Evolutionary conservation across 495 filamentous ascomycete species (phyloP).

Genomic region (Penicillium salamii): DNA sequence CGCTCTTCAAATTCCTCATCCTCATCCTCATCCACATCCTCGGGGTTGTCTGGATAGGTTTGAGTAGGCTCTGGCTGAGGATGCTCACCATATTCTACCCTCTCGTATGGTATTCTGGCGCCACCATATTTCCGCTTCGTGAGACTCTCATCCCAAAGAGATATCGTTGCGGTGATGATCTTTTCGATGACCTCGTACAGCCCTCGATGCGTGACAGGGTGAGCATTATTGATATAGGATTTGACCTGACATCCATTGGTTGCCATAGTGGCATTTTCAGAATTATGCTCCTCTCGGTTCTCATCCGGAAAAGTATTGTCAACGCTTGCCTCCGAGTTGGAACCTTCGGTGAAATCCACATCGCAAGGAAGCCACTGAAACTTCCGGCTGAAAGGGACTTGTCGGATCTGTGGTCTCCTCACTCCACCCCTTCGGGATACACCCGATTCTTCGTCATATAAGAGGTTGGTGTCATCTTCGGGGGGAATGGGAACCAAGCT

Average conservation of each 20-base stretch:
- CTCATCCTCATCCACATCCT: neutral
- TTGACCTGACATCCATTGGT: too few relatives aligned
- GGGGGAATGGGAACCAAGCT: neutral
- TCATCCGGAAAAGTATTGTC: too few relatives aligned
- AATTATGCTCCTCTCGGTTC: too few relatives aligned
- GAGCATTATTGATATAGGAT: slow-evolving; percentile 61
- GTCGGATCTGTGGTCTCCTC: too few relatives aligned
- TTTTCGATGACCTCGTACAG: slow-evolving; percentile 54
- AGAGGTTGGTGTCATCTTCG: neutral
- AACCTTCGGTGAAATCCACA: slow-evolving; percentile 39
- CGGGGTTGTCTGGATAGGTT: neutral
- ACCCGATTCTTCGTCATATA: too few relatives aligned
- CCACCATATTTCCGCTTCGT: neutral
- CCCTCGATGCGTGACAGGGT: slow-evolving; percentile 41
- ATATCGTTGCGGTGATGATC: slow-evolving; percentile 46
- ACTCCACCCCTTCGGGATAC: too few relatives aligned
- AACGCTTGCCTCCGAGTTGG: too few relatives aligned
- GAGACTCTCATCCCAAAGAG: slow-evolving; percentile 47
- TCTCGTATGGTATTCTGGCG: slow-evolving; percentile 15
- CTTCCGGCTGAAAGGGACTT: slow-evolving; percentile 19
- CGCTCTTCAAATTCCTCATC: neutral
- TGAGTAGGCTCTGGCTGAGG: neutral
- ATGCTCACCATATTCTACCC: slow-evolving; percentile 15
- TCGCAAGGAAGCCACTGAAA: slow-evolving; percentile 64
- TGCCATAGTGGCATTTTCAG: too few relatives aligned